Evolutionary conservation across 2,329 filamentous ascomycete species (phyloP).

Genomic region (Ophiostoma australiae): DNA sequence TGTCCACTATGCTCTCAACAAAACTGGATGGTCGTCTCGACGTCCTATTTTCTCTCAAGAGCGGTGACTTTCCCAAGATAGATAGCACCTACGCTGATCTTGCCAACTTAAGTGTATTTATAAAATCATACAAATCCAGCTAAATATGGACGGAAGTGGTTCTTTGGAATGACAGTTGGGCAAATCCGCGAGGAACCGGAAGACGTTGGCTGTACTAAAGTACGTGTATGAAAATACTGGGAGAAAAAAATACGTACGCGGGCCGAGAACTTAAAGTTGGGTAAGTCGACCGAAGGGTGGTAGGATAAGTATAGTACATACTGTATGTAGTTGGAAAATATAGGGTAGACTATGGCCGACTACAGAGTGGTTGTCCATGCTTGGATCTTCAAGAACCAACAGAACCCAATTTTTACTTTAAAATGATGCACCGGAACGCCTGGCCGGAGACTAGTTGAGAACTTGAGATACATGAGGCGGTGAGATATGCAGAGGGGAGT

Average conservation of each 20-base stretch:
- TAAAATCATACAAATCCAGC: neutral
- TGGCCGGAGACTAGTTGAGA: neutral
- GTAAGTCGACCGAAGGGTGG: neutral
- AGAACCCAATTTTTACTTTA: neutral
- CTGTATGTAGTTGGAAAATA: neutral
- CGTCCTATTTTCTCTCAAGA: neutral
- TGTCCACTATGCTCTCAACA: neutral
- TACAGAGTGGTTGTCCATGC: neutral
- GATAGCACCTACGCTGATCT: neutral
- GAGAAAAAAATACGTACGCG: neutral
- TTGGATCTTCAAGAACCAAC: neutral
- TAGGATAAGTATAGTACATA: neutral
- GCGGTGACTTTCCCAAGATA: constrained; percentile 1
- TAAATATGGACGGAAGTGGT: neutral
- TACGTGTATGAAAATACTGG: neutral
- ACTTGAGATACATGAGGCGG: neutral
- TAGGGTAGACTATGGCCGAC: neutral
- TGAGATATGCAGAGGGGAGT: neutral
- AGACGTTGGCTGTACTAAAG: neutral
- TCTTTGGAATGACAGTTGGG: neutral
- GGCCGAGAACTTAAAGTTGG: neutral
- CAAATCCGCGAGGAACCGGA: neutral
- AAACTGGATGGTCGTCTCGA: neutral
- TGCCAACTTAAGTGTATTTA: neutral
- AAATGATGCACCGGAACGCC: neutral